A percentile compares a stretch with the other conserved stretches of the same genome.
Evolutionary conservation across 257 asterid genomes (phyloP).

Genomic region (Jasminum sambac): DNA sequence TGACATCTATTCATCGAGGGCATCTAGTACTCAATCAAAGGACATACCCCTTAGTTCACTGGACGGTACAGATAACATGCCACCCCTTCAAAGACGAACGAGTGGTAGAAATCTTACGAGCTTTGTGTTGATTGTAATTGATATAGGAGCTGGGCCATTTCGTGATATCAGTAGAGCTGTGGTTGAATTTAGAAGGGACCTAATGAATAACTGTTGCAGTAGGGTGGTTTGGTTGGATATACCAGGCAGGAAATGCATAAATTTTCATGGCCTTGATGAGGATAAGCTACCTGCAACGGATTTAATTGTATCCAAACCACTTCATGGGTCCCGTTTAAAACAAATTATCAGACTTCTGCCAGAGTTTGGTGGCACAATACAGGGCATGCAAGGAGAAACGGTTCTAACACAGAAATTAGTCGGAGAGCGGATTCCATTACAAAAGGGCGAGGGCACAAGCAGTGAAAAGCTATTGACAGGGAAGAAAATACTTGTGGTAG

Average conservation of each 20-base stretch:
- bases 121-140: conserved; percentile 52
- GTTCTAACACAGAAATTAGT: background rate
- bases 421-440: background rate
- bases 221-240: conserved; percentile 68
- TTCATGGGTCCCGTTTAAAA: conserved; percentile 74
- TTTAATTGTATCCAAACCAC: conserved; percentile 53
- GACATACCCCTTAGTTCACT: conserved; percentile 49
- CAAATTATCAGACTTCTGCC: conserved; percentile 52
- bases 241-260: conserved; percentile 20
- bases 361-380: conserved; percentile 43
- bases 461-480: conserved; percentile 40
- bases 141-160: conserved; percentile 44
- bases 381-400: background rate
- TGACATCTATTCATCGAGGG: conserved; percentile 29
- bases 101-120: background rate
- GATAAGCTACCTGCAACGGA: conserved; percentile 53
- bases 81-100: conserved; percentile 18
- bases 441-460: conserved; percentile 10
- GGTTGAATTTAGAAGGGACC: conserved; percentile 60
- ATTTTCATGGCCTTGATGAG: conserved; percentile 39
- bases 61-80: conserved; percentile 39
- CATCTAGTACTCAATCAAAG: conserved; percentile 41
- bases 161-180: conserved; percentile 43
- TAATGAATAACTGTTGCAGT: conserved; percentile 24
- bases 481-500: conserved; percentile 60